A percentile compares a stretch with the other conserved stretches of the same genome.
Evolutionary conservation across 768 basidiomycete species (phyloP).

Genomic region (Suillus plorans): DNA sequence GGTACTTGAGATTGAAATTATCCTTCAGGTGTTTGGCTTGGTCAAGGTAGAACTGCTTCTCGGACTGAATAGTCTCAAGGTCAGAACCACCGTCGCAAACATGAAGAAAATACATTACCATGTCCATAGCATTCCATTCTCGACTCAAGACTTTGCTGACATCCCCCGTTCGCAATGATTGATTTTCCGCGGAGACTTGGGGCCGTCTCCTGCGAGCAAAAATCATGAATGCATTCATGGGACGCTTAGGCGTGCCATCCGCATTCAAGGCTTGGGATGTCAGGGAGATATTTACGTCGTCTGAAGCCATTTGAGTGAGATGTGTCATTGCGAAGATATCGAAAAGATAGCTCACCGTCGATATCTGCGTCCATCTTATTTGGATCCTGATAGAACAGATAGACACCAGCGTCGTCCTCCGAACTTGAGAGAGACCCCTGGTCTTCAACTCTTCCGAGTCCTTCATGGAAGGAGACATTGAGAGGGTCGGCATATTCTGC

Average conservation of each 20-base stretch:
- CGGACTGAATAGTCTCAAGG: constrained; percentile 42
- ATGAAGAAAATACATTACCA: constrained; percentile 44
- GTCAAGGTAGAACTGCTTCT: constrained; percentile 87
- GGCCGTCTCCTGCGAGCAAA: constrained; percentile 81
- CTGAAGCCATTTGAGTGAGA: constrained; percentile 23
- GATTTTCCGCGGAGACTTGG: constrained; percentile 84
- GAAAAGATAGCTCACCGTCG: constrained; percentile 41
- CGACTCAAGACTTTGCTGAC: constrained; percentile 86
- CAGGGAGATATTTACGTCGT: constrained; percentile 46
- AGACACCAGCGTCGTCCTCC: constrained; percentile 49
- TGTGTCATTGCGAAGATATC: constrained; percentile 11
- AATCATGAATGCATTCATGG: constrained; percentile 96
- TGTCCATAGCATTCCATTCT: constrained; percentile 81
- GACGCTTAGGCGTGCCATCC: constrained; percentile 85
- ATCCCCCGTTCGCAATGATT: constrained; percentile 87
- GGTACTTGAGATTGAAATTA: constrained; percentile 80
- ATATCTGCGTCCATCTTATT: constrained; percentile 43
- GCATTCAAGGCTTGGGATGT: constrained; percentile 81
- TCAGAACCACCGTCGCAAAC: constrained; percentile 10
- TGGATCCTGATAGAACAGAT: constrained; percentile 28
- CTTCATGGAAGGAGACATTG: constrained; percentile 22
- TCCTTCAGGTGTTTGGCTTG: constrained; percentile 86
- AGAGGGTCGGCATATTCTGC: constrained; percentile 29
- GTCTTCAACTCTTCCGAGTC: constrained; percentile 37
- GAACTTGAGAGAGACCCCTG: constrained; percentile 55